Percentiles rank a stretch among this genome's conserved stretches.
These are phyloP conservation scores for Alternaria tenuissima DNA, from an alignment of 2,329 filamentous ascomycete species.

Conservation along the genomic window DNA sequence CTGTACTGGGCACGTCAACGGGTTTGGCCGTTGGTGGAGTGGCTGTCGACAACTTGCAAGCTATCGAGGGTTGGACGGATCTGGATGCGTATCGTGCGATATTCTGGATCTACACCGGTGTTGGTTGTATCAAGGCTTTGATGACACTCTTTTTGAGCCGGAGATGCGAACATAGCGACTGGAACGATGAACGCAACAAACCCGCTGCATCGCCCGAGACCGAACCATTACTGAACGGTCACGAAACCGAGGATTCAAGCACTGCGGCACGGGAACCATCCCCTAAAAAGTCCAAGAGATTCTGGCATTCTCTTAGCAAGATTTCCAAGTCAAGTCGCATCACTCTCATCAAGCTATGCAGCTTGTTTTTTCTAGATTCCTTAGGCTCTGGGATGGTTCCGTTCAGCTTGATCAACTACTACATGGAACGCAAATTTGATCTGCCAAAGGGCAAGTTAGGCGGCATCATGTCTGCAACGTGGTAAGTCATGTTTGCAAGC, in stretches of 20 bases:
- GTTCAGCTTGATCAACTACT: conserved; percentile 59
- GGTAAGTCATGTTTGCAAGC: conserved; percentile 24
- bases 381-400: conserved; percentile 74
- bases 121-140: conserved; percentile 51
- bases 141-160: conserved; percentile 52
- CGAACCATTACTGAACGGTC: conserved; percentile 36
- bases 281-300: conserved; percentile 14
- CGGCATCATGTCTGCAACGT: conserved; percentile 61
- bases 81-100: conserved; percentile 51
- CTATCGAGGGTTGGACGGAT: conserved; percentile 45
- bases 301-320: conserved; percentile 56
- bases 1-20: conserved; percentile 47
- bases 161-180: conserved; percentile 46
- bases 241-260: not conserved
- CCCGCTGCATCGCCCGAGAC: conserved; percentile 27
- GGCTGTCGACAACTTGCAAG: conserved; percentile 45
- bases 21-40: conserved; percentile 49
- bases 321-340: conserved; percentile 65
- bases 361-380: conserved; percentile 73
- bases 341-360: conserved; percentile 68
- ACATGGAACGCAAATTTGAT: conserved; percentile 66
- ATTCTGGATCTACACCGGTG: conserved; percentile 55
- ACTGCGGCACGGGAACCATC: conserved; percentile 25
- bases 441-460: conserved; percentile 63
- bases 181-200: conserved; percentile 5